These are phyloP conservation scores for Naumovozyma baii DNA, from an alignment of 805 yeast genomes.

Conservation along the genomic window DNA sequence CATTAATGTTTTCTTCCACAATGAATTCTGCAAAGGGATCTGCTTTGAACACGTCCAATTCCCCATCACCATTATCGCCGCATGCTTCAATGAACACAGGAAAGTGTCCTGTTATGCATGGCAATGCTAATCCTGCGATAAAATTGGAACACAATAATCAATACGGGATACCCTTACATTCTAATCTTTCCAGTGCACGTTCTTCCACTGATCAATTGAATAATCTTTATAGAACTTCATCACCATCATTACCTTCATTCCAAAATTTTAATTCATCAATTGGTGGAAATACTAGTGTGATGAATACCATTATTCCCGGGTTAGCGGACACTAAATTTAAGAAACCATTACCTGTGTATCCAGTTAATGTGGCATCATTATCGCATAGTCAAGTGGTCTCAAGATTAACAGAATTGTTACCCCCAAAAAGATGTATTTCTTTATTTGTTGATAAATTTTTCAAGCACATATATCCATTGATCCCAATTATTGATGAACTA, in stretches of 20 bases:
- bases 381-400: constrained; percentile 18
- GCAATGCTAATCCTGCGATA: neutral
- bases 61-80: neutral
- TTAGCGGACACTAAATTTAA: neutral
- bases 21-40: no score
- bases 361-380: constrained; percentile 1
- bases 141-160: neutral
- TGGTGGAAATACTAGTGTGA: neutral
- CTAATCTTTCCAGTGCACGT: neutral
- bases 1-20: no score
- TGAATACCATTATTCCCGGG: neutral
- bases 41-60: no score
- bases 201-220: neutral
- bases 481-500: constrained; percentile 57
- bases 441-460: constrained; percentile 50
- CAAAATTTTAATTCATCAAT: neutral
- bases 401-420: constrained; percentile 36
- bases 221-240: neutral
- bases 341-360: constrained; percentile 1
- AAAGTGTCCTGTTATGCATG: neutral
- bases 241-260: neutral
- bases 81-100: neutral
- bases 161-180: neutral
- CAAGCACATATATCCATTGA: constrained; percentile 47
- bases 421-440: constrained; percentile 48